phyloP scores from a whole-genome alignment of 441 rosid species.

The Adansonia rubrostipa region DNA sequence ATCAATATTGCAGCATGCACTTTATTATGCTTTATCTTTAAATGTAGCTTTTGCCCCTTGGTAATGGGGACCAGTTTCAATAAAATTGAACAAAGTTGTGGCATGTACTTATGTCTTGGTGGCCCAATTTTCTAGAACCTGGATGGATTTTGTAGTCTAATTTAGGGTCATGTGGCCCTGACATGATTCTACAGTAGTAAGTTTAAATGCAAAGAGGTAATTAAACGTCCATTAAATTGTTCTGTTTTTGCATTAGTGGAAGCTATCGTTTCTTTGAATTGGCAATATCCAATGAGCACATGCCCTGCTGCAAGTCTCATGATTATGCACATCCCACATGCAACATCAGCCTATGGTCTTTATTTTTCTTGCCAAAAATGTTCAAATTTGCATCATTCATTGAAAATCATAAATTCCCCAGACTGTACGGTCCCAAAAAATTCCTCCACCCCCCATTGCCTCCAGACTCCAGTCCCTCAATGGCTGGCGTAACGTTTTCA shows the following conservation, averaged over 20 bases:
- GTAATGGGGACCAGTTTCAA: too few species aligned
- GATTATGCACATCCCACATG: neutral
- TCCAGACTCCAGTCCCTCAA: neutral
- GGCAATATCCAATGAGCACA: slow-evolving; percentile 1
- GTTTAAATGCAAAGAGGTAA: neutral
- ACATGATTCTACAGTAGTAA: neutral
- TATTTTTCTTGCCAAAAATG: neutral
- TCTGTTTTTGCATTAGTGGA: neutral
- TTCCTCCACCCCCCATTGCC: neutral
- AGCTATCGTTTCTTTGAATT: neutral
- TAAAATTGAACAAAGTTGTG: too few species aligned
- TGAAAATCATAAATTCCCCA: neutral
- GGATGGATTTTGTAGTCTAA: neutral
- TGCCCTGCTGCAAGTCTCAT: neutral
- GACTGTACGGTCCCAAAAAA: slow-evolving; percentile 14
- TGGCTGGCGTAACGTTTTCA: slow-evolving; percentile 11
- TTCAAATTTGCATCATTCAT: neutral
- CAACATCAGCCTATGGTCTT: neutral
- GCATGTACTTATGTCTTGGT: neutral
- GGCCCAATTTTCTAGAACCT: neutral
- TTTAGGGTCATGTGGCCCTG: neutral
- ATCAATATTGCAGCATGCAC: neutral
- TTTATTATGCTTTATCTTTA: neutral
- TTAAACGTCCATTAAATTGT: neutral
- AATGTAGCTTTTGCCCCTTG: neutral